phyloP scores from a whole-genome alignment of 1,284 basidiomycete species.

The Bjerkandera adusta region DNA sequence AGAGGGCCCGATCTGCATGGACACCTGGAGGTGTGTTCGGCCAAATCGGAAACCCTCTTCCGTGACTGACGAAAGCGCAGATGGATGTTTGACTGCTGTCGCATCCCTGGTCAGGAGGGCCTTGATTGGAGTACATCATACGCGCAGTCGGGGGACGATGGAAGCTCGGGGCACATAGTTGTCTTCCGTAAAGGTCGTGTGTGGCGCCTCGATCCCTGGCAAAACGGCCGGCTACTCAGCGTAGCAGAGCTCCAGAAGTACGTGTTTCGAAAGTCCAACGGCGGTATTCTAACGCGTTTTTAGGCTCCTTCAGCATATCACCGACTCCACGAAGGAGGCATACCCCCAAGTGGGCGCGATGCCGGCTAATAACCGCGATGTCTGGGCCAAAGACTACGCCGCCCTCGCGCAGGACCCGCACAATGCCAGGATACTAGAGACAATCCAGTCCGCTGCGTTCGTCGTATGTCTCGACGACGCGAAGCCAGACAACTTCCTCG shows the following conservation, averaged over 20 bases:
- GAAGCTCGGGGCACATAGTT: slow-evolving; percentile 74
- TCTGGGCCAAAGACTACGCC: slow-evolving; percentile 80
- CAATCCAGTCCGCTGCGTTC: slow-evolving; percentile 83
- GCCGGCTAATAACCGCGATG: slow-evolving; percentile 76
- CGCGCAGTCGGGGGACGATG: slow-evolving; percentile 57
- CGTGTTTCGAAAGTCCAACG: slow-evolving; percentile 14
- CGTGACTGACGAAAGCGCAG: slow-evolving; percentile 33
- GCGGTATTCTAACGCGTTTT: background rate
- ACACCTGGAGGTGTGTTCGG: slow-evolving; percentile 73
- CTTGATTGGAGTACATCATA: slow-evolving; percentile 78
- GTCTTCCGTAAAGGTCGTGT: slow-evolving; percentile 76
- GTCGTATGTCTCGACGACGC: slow-evolving; percentile 75
- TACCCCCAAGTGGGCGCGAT: slow-evolving; percentile 77
- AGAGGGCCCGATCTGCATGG: slow-evolving; percentile 82
- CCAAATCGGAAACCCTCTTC: too few relatives aligned
- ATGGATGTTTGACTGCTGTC: slow-evolving; percentile 93
- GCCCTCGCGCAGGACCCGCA: slow-evolving; percentile 51
- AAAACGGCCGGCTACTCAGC: slow-evolving; percentile 60
- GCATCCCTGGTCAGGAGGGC: slow-evolving; percentile 70
- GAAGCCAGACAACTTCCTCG: slow-evolving; percentile 48
- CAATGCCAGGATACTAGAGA: slow-evolving; percentile 65
- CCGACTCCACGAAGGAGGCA: slow-evolving; percentile 58
- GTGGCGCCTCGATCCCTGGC: slow-evolving; percentile 69
- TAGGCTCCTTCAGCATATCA: slow-evolving; percentile 77
- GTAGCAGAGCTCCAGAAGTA: slow-evolving; percentile 69